phyloP scores from a whole-genome alignment of 768 basidiomycete species.

The Tulasnella sp. region DNA sequence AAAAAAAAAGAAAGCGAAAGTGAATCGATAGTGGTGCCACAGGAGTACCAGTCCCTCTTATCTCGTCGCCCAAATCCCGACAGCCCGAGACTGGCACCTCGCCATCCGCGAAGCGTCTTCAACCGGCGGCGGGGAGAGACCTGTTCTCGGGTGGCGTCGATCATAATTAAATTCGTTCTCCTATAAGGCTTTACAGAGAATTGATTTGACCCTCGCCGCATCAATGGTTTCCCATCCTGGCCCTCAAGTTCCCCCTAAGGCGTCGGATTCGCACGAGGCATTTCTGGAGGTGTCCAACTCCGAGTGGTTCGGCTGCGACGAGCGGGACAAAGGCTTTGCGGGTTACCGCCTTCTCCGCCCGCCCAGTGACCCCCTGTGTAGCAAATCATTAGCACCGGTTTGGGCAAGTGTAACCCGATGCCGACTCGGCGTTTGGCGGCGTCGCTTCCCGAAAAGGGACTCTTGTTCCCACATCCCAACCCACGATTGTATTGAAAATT shows the following conservation, averaged over 20 bases:
- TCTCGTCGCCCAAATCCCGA: too few relatives aligned
- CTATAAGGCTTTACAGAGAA: background rate
- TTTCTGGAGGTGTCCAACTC: background rate
- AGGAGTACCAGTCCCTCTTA: too few relatives aligned
- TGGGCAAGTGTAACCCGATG: background rate
- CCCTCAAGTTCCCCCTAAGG: background rate
- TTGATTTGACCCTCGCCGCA: background rate
- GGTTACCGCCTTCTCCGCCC: conserved; percentile 2
- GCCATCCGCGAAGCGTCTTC: background rate
- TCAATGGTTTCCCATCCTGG: background rate
- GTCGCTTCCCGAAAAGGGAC: background rate
- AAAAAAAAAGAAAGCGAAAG: too few relatives aligned
- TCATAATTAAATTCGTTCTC: background rate
- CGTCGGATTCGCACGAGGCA: background rate
- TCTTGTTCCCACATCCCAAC: background rate
- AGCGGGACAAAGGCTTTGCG: conserved; percentile 5
- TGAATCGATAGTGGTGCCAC: too few relatives aligned
- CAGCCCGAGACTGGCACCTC: too few relatives aligned
- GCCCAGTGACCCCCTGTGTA: background rate
- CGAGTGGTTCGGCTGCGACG: conserved; percentile 14
- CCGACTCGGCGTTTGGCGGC: background rate
- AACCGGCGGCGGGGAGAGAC: background rate
- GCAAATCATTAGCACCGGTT: background rate
- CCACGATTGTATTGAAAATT: background rate
- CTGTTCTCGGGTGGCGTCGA: background rate